Base-by-base conservation (phyloP, 2,329 filamentous ascomycete species). In the Pseudopyrenochaeta lycopersici region DNA sequence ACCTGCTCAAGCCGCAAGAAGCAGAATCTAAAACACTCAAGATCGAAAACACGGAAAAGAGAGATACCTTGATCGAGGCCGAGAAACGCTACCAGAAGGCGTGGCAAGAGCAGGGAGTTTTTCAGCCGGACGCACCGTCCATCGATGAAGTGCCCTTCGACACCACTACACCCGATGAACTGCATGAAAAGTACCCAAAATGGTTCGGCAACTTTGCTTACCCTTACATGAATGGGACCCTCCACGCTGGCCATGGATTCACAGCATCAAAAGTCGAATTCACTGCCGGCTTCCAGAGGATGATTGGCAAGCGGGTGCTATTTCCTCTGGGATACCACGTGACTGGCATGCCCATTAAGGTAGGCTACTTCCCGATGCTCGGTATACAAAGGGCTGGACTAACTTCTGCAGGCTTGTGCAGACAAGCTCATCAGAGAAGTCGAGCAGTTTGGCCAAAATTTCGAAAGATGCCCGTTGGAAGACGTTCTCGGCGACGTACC, bases 281-380 rank as follows among this genome's bases (percentile, higher is more conserved):
- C 76, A 89, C 88, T 52, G 86, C 90, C 20, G 92, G 94, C 38
- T 93, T 92, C 72, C 89, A 90, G 41, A 85, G 94, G 50, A 96
- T 98, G 91, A 87, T 92, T 75, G 95, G 95, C 71, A 94, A 94
- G 82, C 85, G 89, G 47, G 84, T 89, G 52, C 82, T 98, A 47
- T 97, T 95, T 75, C 95, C 95, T 52, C 89, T 95, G 71, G 95
- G 94, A 29, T 99, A 92, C 81, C 95, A 99, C 82, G 92, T 90
- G 79, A 98, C 94, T 0, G 95, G 95, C 67, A 96, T 99, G 89
- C 70, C 73, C 7, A 99, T 99, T 82, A 97, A 97, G 79, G 56
- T 58, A 41, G 52, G 49, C 42, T 14, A 5, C 5, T 35, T 17
- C 4, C 32, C 10, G 23, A 31, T 6, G 7, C 15, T 33, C n/a